These are phyloP conservation scores for Umbellularia californica DNA, from an alignment of 164 flowering plant genomes.

Conservation along the genomic window DNA sequence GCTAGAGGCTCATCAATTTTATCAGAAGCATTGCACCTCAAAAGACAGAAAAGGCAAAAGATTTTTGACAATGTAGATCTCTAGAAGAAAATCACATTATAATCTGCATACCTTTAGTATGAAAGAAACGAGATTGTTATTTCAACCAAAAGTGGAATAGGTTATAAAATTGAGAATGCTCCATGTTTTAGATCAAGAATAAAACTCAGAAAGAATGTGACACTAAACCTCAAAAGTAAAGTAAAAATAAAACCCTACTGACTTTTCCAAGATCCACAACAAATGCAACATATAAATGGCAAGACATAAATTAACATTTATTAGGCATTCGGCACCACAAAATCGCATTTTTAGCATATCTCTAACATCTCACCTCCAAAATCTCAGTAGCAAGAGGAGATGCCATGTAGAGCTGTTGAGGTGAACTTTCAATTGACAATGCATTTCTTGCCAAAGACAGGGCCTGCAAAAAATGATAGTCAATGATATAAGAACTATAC, in stretches of 20 bases:
- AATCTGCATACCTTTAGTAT: background rate
- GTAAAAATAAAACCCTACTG: background rate
- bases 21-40: too few relatives aligned
- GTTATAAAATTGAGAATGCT: background rate
- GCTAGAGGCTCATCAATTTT: too few relatives aligned
- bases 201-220: background rate
- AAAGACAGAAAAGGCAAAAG: too few relatives aligned
- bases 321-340: background rate
- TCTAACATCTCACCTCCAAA: conserved; percentile 52
- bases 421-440: conserved; percentile 40
- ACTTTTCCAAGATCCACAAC: background rate
- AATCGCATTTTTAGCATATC: background rate
- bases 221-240: too few relatives aligned
- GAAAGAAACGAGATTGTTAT: background rate
- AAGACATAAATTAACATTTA: too few relatives aligned
- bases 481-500: background rate
- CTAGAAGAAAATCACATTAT: background rate
- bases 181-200: background rate
- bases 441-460: conserved; percentile 72
- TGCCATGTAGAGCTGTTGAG: conserved; percentile 32
- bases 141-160: background rate
- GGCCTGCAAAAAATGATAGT: conserved; percentile 45
- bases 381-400: conserved; percentile 46
- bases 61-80: background rate
- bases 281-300: background rate